Conservation (phyloP, 169 alveolate species). For the Hepatocystis sp. region DNA sequence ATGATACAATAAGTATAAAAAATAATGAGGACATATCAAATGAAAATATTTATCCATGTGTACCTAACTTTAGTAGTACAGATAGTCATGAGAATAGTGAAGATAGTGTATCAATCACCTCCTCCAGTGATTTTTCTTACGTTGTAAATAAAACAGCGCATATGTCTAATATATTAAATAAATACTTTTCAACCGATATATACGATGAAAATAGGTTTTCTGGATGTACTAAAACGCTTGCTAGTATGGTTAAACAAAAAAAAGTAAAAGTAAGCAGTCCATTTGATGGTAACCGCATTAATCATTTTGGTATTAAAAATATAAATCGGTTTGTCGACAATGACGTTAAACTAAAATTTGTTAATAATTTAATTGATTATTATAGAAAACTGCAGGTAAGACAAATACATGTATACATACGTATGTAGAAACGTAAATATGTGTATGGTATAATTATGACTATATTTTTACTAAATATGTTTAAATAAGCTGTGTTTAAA, state of each 20-base stretch:
- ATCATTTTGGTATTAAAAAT: no score
- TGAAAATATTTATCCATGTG: background rate
- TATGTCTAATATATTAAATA: background rate
- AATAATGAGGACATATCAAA: background rate
- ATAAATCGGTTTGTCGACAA: no score
- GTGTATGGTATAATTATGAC: no score
- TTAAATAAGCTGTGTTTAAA: no score
- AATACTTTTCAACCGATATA: background rate
- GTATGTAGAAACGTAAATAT: no score
- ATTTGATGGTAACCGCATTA: conserved; percentile 15
- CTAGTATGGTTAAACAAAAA: background rate
- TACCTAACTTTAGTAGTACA: background rate
- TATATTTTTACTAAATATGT: no score
- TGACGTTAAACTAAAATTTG: conserved; percentile 17
- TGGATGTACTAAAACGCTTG: background rate
- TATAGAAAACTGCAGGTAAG: conserved; percentile 7
- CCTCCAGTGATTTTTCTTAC: background rate
- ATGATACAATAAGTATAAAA: background rate
- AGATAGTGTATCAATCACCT: conserved; percentile 1
- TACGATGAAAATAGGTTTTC: conserved; percentile 8
- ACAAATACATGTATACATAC: no score
- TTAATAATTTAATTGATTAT: conserved; percentile 27
- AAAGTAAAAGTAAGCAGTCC: conserved; percentile 1
- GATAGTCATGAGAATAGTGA: background rate
- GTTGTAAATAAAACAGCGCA: background rate